Conservation (phyloP, 163 green algal species). For the Coccomyxa subellipsoidea region DNA sequence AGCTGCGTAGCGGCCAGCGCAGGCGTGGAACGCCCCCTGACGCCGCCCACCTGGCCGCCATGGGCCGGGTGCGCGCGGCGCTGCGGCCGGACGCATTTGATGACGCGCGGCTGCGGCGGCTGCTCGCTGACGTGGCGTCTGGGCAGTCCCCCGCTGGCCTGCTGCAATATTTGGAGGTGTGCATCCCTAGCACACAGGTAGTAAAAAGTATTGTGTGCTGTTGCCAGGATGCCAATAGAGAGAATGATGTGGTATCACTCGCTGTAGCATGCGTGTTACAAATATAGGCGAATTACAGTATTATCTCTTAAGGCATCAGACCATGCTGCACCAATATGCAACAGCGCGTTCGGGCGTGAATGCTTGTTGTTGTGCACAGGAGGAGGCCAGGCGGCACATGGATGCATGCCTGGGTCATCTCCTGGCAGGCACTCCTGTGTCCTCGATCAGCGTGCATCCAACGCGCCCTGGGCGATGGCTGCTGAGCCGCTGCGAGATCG, state of each 20-base stretch:
- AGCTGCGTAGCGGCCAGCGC: conserved; percentile 9
- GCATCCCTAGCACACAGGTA: too few relatives aligned
- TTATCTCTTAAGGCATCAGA: too few relatives aligned
- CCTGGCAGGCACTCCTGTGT: neutral
- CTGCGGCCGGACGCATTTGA: neutral
- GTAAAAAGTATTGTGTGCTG: too few relatives aligned
- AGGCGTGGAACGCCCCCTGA: neutral
- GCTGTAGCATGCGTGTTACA: too few relatives aligned
- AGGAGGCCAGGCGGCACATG: neutral
- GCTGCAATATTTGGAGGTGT: neutral
- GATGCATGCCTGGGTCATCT: neutral
- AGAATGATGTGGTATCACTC: too few relatives aligned
- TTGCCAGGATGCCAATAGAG: too few relatives aligned
- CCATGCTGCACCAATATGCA: too few relatives aligned
- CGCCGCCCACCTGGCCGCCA: neutral
- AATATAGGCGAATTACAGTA: too few relatives aligned
- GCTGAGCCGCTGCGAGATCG: neutral
- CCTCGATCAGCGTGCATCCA: neutral
- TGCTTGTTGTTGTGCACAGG: neutral
- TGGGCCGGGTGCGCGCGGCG: neutral
- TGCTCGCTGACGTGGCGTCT: neutral
- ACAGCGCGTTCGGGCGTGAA: too few relatives aligned
- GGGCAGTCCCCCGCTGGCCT: neutral
- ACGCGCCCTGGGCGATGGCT: neutral
- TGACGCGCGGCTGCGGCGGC: neutral